Evolutionary conservation across 1,284 basidiomycete genomes (phyloP), one percentile per base, ranked within the genome.

Genomic region (Bjerkandera adusta): DNA sequence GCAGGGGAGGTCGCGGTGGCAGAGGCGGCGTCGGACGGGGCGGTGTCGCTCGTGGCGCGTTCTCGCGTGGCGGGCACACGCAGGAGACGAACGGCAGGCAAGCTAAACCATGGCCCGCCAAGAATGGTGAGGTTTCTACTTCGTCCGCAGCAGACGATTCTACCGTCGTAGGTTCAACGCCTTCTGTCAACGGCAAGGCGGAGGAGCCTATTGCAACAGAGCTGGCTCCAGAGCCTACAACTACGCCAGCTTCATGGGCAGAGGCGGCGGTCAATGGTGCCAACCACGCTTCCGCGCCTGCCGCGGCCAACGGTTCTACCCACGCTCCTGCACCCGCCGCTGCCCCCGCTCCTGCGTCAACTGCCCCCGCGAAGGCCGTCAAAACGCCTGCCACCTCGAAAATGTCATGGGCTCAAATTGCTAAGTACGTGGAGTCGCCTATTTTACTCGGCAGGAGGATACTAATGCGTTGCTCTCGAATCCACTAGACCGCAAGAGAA

Each of bases 341-440:
- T 41, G 42, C 49, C 52, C 57, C 67, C 52, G 59, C 62, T 53
- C 24, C 61, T 35, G 49, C 54, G 20, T n/a, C 48, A 16, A 26
- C 51, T 2, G 38, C 54, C 12, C 51, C 54, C 18, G 47, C 56
- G 36, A 48, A 50, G 7, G 40, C 60, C 38, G 52, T 56, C 24
- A 87, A 81, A 66, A 71, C 73, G 5, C 83, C 84, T 38, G 78
- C 80, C 26, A 83, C 79, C 10, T 79, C 83, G 10, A 87, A 88
- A 68, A 64, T 85, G 48, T 88, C 88, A 32, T 89, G 87, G 86
- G 87, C 87, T 18, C 83, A 90, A 58, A 75, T 90, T 62, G 86
- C 87, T 83, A 61, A 15, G 75, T 70, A 39, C 20, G 38, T 15
- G 4, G 30, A 5, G 29, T 26, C 16, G 39, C n/a, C n/a, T n/a